Evolutionary conservation across 2,329 filamentous ascomycete genomes (phyloP), one percentile per base, ranked within the genome.

Genomic region (Coniochaeta sp.): DNA sequence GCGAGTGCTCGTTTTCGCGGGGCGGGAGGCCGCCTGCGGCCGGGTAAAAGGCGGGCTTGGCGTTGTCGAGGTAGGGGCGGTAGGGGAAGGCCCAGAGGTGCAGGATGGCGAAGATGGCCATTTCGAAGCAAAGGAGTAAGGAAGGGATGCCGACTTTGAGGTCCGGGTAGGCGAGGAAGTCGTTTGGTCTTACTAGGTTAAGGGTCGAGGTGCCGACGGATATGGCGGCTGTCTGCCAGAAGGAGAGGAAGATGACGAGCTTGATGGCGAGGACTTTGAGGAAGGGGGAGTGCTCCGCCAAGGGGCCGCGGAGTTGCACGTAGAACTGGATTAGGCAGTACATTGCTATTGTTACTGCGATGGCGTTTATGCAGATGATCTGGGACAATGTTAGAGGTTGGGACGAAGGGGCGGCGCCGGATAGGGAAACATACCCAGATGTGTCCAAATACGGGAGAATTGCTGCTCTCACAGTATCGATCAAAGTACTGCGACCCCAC

Each of bases 301-400:
- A 24, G 9, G 55, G 54, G 28, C 40, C 48, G 56, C 82, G 83
- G 45, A 94, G 74, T 66, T 95, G 89, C 27, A 87, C 67, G 67
- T 95, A 95, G 67, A 94, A 94, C 61, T 95, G 89, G 56, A 95
- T 84, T 40, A 96, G 69, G 65, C 87, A 91, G 71, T 88, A 94
- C 87, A 96, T 95, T 54, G 91, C 90, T 53, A 95, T 79, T 0
- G 85, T 82, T 33, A 95, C 88, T 2, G 87, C 85, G 20, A 81
- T 56, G 59, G 79, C 82, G 65, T 94, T 85, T 58, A 95, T 80
- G 2, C 78, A 75, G 62, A 88, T 75, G 35, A 82, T 73, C 82
- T 85, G 45, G 48, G 30, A 57, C 48, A n/a, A n/a, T n/a, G 30
- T 7, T 33, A 14, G 31, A 47, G 51, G 31, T 33, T 14, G 13